Conservation (phyloP, 1,284 basidiomycete species). For the Meripilus lineatus region DNA sequence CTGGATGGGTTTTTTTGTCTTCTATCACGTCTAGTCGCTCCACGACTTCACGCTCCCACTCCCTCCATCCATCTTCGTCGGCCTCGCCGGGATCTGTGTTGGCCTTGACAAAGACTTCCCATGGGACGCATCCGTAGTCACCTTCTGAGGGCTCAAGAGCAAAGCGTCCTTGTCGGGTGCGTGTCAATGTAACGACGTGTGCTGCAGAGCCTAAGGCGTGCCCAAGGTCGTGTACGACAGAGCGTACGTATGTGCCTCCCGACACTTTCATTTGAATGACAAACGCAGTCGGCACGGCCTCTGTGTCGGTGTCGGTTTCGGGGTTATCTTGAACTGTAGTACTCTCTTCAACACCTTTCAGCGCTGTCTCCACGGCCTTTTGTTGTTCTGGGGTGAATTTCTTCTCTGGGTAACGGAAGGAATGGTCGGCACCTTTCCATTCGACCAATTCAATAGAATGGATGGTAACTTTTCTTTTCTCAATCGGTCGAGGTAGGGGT, state of each 20-base stretch:
- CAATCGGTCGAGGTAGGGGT: conserved; percentile 90
- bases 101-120: conserved; percentile 75
- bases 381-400: conserved; percentile 67
- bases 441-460: conserved; percentile 72
- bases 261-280: conserved; percentile 88
- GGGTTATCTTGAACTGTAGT: conserved; percentile 28
- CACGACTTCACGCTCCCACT: conserved; percentile 71
- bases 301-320: conserved; percentile 30
- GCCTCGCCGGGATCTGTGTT: conserved; percentile 45
- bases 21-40: conserved; percentile 55
- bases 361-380: conserved; percentile 61
- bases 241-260: conserved; percentile 95
- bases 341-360: conserved; percentile 38
- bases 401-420: conserved; percentile 71
- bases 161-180: conserved; percentile 83
- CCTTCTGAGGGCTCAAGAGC: conserved; percentile 44
- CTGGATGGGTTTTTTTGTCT: no score
- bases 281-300: conserved; percentile 71
- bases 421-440: conserved; percentile 64
- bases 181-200: conserved; percentile 85
- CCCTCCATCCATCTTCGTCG: conserved; percentile 59
- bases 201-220: conserved; percentile 80
- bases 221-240: conserved; percentile 87
- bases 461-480: conserved; percentile 80
- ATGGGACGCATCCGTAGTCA: conserved; percentile 60